phyloP scores from a whole-genome alignment of 1,284 basidiomycete species.

The Xanthoconium separans region DNA sequence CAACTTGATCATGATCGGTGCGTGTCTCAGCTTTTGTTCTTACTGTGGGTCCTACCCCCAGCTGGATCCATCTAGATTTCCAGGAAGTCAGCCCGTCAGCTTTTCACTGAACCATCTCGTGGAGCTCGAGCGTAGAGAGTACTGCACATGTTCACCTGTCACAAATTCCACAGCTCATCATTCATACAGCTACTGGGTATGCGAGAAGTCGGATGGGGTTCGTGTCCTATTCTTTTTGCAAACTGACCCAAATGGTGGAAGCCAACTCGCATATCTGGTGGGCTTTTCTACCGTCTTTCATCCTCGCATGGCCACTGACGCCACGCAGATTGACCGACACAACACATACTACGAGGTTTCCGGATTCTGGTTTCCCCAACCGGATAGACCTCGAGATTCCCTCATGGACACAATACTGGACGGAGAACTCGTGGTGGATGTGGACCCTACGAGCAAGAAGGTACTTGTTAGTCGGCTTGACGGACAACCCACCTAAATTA shows the following conservation, averaged over 20 bases:
- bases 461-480: constrained; percentile 40
- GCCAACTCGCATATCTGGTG: constrained; percentile 84
- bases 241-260: constrained; percentile 59
- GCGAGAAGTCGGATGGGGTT: constrained; percentile 99
- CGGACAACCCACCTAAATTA: background rate
- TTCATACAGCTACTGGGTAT: constrained; percentile 90
- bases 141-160: constrained; percentile 30
- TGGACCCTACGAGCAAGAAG: constrained; percentile 69
- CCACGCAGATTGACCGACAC: constrained; percentile 87
- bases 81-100: constrained; percentile 92
- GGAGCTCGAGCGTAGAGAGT: constrained; percentile 85
- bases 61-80: constrained; percentile 59
- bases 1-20: constrained; percentile 59
- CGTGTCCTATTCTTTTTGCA: constrained; percentile 87
- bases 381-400: constrained; percentile 63
- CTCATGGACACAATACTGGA: constrained; percentile 85
- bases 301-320: constrained; percentile 4
- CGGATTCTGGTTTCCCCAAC: constrained; percentile 88
- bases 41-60: background rate
- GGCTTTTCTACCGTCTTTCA: constrained; percentile 25
- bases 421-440: constrained; percentile 93
- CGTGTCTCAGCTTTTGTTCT: constrained; percentile 14
- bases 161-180: constrained; percentile 2
- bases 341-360: constrained; percentile 78
- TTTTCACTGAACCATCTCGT: constrained; percentile 71